Percentiles rank a stretch among this genome's conserved stretches.
phyloP scores from a whole-genome alignment of 2,329 filamentous ascomycete species.

The Verticillium alfalfae region DNA sequence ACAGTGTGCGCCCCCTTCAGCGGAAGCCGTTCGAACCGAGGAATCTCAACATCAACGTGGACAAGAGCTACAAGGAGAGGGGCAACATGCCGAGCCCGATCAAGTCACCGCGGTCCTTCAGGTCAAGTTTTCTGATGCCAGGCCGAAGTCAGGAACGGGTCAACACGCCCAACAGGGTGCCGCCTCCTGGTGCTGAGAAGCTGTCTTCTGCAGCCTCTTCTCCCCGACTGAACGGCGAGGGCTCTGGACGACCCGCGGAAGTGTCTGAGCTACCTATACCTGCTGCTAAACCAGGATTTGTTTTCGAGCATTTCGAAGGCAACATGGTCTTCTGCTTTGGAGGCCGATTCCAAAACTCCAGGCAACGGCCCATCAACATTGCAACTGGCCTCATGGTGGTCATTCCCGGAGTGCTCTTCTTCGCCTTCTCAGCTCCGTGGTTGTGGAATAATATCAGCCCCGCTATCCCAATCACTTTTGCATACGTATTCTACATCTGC shows the following conservation, averaged over 20 bases:
- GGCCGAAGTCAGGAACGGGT: slow-evolving; percentile 45
- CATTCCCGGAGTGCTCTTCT: slow-evolving; percentile 76
- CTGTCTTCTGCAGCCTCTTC: slow-evolving; percentile 77
- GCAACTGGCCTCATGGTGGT: slow-evolving; percentile 77
- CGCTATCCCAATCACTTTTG: slow-evolving; percentile 83
- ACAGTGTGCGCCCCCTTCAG: slow-evolving; percentile 75
- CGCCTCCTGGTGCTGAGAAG: slow-evolving; percentile 68
- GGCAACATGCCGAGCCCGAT: slow-evolving; percentile 51
- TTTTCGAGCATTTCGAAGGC: slow-evolving; percentile 76
- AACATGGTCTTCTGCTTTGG: slow-evolving; percentile 88
- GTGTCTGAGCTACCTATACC: slow-evolving; percentile 14
- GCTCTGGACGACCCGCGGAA: slow-evolving; percentile 20
- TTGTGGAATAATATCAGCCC: slow-evolving; percentile 83
- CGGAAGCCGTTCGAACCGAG: slow-evolving; percentile 29
- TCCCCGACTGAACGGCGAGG: slow-evolving; percentile 53
- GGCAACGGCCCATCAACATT: slow-evolving; percentile 82
- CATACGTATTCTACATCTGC: slow-evolving; percentile 85
- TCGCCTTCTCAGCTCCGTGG: slow-evolving; percentile 78
- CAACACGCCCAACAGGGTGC: slow-evolving; percentile 43
- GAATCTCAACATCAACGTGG: slow-evolving; percentile 52
- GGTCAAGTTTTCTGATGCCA: slow-evolving; percentile 67
- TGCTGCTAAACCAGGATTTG: slow-evolving; percentile 40
- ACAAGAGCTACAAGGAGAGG: slow-evolving; percentile 51
- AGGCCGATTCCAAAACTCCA: slow-evolving; percentile 82
- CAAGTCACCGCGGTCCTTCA: slow-evolving; percentile 71